phyloP scores from a whole-genome alignment of 164 flowering plant genomes.

The Echeveria elegans region DNA sequence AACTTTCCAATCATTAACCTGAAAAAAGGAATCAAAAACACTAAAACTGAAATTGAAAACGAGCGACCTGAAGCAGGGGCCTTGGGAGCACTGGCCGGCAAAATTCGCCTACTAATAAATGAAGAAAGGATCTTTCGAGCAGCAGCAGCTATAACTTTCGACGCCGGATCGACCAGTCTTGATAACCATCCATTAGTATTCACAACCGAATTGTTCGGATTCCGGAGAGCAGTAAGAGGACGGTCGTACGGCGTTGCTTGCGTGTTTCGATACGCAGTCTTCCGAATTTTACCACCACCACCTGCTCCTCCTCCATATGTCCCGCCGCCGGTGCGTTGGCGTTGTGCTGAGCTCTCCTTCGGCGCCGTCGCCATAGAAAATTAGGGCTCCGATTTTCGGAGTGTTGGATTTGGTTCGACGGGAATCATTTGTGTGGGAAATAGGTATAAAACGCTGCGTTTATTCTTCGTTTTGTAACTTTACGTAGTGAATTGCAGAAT shows the following conservation, averaged over 20 bases:
- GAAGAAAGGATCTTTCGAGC: constrained; percentile 54
- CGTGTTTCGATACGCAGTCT: constrained; percentile 26
- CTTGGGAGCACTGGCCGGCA: constrained; percentile 23
- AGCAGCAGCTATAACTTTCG: constrained; percentile 40
- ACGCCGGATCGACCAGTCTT: constrained; percentile 77
- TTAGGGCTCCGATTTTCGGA: not conserved
- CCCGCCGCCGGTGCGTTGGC: constrained; percentile 21
- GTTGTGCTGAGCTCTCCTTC: constrained; percentile 17
- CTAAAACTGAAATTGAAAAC: not conserved
- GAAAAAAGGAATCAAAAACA: not conserved
- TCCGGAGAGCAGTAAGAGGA: constrained; percentile 36
- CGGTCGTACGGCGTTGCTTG: constrained; percentile 71
- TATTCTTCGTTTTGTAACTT: not conserved
- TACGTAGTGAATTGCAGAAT: too few relatives aligned
- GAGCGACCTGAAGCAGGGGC: constrained; percentile 5
- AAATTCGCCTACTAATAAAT: constrained; percentile 43
- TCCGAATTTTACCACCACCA: constrained; percentile 53
- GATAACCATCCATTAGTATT: constrained; percentile 44
- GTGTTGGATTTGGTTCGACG: not conserved
- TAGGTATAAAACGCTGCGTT: not conserved
- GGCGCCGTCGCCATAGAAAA: constrained; percentile 36
- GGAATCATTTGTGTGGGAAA: not conserved
- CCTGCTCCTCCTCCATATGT: constrained; percentile 17
- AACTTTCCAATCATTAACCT: too few relatives aligned
- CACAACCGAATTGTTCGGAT: constrained; percentile 11